Percentiles rank a stretch among this genome's conserved stretches.
phyloP scores from a whole-genome alignment of 2,329 filamentous ascomycete genomes.

The Bipolaris gigantea region DNA sequence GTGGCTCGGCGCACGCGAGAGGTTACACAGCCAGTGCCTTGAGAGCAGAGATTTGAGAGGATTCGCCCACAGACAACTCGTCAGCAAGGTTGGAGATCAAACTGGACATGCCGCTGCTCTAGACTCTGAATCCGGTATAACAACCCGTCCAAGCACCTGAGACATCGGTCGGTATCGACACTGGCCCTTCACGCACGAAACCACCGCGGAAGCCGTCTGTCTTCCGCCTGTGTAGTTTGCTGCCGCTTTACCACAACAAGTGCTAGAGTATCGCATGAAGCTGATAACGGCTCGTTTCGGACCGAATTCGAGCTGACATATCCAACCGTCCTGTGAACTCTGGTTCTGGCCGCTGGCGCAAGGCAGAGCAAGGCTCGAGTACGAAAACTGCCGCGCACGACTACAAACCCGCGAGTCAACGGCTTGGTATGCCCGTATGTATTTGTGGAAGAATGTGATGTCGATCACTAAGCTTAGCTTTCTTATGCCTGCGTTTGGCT shows the following conservation, averaged over 20 bases:
- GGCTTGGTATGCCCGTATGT: background rate
- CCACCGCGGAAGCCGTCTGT: background rate
- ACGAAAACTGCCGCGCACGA: background rate
- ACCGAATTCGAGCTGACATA: conserved; percentile 11
- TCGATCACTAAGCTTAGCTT: conserved; percentile 1
- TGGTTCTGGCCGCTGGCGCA: background rate
- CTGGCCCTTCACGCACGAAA: conserved; percentile 2
- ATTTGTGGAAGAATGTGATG: background rate
- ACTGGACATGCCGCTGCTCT: conserved; percentile 5
- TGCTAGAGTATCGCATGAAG: conserved; percentile 7
- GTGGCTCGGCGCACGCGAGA: conserved; percentile 2
- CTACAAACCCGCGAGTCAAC: conserved; percentile 3
- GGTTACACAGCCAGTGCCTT: background rate
- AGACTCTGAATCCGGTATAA: conserved; percentile 5
- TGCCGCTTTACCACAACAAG: conserved; percentile 5
- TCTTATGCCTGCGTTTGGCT: conserved; percentile 6
- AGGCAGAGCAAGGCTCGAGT: background rate
- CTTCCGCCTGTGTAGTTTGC: background rate
- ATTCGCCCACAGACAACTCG: conserved; percentile 2
- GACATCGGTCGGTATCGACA: conserved; percentile 1
- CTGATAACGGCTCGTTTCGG: conserved; percentile 3
- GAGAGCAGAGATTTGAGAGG: background rate
- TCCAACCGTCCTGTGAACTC: conserved; percentile 1
- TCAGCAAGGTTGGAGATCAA: conserved; percentile 2
- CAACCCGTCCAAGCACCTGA: conserved; percentile 6